Percentiles rank a stretch among this genome's conserved stretches.
Evolutionary conservation across 805 yeast genomes (phyloP).

Genomic region (Torulaspora gathmanii): DNA sequence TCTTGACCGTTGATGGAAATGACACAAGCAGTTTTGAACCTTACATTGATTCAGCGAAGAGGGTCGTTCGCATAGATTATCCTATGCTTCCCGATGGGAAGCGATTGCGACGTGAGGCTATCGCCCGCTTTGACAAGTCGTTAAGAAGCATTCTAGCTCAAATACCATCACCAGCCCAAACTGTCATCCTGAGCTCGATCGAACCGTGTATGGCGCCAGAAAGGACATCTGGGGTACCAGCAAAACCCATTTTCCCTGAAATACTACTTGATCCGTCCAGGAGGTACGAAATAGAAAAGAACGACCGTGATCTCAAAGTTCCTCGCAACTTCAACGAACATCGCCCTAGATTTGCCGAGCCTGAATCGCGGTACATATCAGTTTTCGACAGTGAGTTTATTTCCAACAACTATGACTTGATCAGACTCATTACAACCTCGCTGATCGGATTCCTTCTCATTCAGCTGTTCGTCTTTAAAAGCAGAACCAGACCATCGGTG

Average conservation of each 20-base stretch:
- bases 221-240: neutral
- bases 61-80: constrained; percentile 58
- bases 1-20: constrained; percentile 30
- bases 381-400: constrained; percentile 26
- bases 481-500: neutral
- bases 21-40: constrained; percentile 46
- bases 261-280: constrained; percentile 50
- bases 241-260: constrained; percentile 44
- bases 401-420: constrained; percentile 18
- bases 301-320: constrained; percentile 38
- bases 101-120: constrained; percentile 30
- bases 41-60: constrained; percentile 57
- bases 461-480: constrained; percentile 7
- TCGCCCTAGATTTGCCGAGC: constrained; percentile 29
- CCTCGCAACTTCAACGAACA: constrained; percentile 33
- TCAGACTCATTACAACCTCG: constrained; percentile 20
- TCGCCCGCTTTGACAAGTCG: constrained; percentile 43
- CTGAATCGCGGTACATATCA: constrained; percentile 15
- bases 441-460: constrained; percentile 17
- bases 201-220: constrained; percentile 17
- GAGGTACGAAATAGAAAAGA: constrained; percentile 50
- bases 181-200: constrained; percentile 54
- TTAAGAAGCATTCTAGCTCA: constrained; percentile 56
- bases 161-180: constrained; percentile 67
- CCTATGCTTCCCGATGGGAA: constrained; percentile 44